Evolutionary conservation across 2,329 filamentous ascomycete species (phyloP), one percentile per base, ranked within the genome.

Genomic region (Colletotrichum lindemuthianum): DNA sequence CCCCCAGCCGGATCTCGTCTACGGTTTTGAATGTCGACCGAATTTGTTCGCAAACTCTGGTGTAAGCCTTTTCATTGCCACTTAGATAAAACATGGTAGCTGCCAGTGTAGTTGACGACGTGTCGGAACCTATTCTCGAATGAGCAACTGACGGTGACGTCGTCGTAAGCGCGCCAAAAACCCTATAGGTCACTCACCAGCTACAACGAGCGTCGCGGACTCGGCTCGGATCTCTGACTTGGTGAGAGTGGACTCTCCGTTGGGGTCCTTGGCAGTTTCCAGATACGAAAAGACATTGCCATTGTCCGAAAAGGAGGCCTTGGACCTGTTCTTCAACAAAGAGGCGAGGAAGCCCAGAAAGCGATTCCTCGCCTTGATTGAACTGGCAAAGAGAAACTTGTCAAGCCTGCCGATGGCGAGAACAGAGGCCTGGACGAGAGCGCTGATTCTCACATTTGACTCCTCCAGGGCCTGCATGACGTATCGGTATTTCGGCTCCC

Each of bases 251-350:
- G 82, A 75, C 0, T 76, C 76, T 37, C 80, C 75, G 57, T 78
- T 79, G 0, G 79, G 80, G 67, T 81, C 77, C 80, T 58, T 78
- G 78, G 40, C 78, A 78, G 60, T 81, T 76, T 82, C 72, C 24
- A 83, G 72, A 63, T 81, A 81, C 59, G 81, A 78, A 69, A 83
- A 82, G 67, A 83, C 81, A 57, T 83, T 80, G 63, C 77, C 80
- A 55, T 79, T 79, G 41, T 74, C 73, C 43, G 77, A 47, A 33
- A 68, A 66, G 12, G 40, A 59, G 15, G 11, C 68, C 51, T 37
- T 66, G 24, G n/a, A 63, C 58, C 57, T 32, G 33, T n/a, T 61
- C 9, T 51, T 61, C 16, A 71, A 65, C 1, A 71, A 45, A 10
- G 50, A 60, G 2, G 47, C 49, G 12, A 68, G 67, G 3, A 69